Percentiles rank a stretch among this genome's conserved stretches.
These are phyloP conservation scores for Lepidopterella palustris DNA, from an alignment of 495 filamentous ascomycete species.

Conservation along the genomic window DNA sequence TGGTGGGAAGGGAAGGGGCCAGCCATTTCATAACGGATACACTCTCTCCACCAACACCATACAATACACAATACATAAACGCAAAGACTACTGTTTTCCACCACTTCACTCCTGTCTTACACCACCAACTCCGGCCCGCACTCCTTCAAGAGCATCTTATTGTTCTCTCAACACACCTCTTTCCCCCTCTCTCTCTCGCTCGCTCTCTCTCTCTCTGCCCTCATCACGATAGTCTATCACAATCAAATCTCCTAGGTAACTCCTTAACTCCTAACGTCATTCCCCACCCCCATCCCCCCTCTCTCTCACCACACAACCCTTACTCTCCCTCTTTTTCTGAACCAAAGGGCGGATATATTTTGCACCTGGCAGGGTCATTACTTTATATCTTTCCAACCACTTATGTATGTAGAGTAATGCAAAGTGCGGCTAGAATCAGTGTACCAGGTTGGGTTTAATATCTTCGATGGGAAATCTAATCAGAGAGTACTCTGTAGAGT, in stretches of 20 bases:
- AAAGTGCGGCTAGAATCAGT: neutral
- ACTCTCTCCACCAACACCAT: neutral
- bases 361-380: neutral
- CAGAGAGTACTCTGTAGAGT: neutral
- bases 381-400: neutral
- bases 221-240: neutral
- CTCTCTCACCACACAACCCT: slow-evolving; percentile 66
- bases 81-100: neutral
- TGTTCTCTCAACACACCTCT: neutral
- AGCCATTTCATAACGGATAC: neutral
- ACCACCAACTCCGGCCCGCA: neutral
- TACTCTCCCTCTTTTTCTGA: slow-evolving; percentile 48
- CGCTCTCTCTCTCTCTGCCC: neutral
- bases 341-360: neutral
- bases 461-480: neutral
- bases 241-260: neutral
- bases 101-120: neutral
- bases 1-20: neutral
- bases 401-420: slow-evolving; percentile 3
- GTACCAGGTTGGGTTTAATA: neutral
- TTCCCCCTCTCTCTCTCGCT: neutral
- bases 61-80: too few species aligned
- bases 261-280: slow-evolving; percentile 45
- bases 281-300: slow-evolving; percentile 70
- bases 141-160: neutral